Evolutionary conservation across 2,329 filamentous ascomycete genomes (phyloP), one percentile per base, ranked within the genome.

Genomic region (Neofusicoccum cordaticola): DNA sequence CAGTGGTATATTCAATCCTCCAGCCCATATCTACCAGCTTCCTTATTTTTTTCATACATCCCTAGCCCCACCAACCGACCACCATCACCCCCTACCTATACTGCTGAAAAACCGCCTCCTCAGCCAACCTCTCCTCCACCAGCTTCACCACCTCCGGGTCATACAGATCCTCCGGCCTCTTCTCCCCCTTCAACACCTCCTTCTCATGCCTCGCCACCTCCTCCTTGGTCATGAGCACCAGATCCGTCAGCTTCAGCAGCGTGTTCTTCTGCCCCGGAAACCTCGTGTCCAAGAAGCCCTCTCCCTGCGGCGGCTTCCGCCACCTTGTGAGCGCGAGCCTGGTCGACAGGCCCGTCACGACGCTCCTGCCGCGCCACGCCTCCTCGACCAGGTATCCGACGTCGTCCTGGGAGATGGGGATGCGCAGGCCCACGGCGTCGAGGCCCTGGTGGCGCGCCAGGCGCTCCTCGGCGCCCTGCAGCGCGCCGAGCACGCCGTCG

Each of bases 141-240:
- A 83, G 81, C 64, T 85, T 82, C 57, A 96, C 79, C 0, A 89
- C 87, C 35, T 86, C 85, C 15, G 77, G 73, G 71, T 89, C 87
- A 73, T 97, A 99, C 31, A 97, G 67, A 1, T 94, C 89, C 68
- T 91, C 89, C 0, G 86, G 81, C 8, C 74, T 78, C 78, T 88
- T 90, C 1, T 83, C 85, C 0, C 86, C 90, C 70, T 86, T 88
- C 50, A 98, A 80, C 1, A 98, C 84, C 72, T 92, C 83, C 75
- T 88, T 90, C 74, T 96, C 91, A 76, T 99, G 95, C 65, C 85
- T 83, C 15, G 83, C 79, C 2, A 90, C 91, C 77, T 97, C 93
- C 67, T 97, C 93, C 75, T 93, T 96, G 0, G 93, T 97, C 91
- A 97, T 92, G 71, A 90, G 91, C 0, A 97, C 93, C 66, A 97